Conservation (phyloP, 2,329 filamentous ascomycete species). For the Dothideomycetes sp. region DNA sequence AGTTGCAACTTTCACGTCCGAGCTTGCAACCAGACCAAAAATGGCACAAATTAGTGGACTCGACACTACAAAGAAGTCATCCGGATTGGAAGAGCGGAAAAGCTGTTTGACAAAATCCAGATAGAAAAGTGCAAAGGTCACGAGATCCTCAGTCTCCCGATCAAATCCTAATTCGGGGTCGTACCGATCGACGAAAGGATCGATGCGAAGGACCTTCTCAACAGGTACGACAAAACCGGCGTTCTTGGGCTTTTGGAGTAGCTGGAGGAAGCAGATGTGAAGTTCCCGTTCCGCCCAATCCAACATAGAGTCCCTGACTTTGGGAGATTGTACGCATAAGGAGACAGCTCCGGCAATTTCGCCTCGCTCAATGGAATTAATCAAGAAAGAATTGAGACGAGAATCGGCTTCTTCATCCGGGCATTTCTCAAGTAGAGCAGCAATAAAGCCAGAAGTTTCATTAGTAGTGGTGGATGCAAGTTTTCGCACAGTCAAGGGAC, state of each 20-base stretch:
- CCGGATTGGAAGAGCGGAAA: neutral
- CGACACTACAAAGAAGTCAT: slow-evolving; percentile 1
- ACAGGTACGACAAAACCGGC: slow-evolving; percentile 7
- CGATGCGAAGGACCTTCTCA: neutral
- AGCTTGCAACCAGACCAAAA: slow-evolving; percentile 6
- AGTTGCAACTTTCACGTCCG: slow-evolving; percentile 3
- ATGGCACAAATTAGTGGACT: slow-evolving; percentile 3
- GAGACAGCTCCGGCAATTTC: slow-evolving; percentile 15
- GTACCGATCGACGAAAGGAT: slow-evolving; percentile 6
- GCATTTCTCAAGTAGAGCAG: slow-evolving; percentile 5
- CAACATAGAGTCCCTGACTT: slow-evolving; percentile 15
- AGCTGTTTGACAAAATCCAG: slow-evolving; percentile 9
- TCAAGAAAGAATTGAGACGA: slow-evolving; percentile 12
- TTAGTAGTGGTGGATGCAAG: slow-evolving; percentile 8
- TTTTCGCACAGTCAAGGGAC: slow-evolving; percentile 5
- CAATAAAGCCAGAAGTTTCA: slow-evolving; percentile 9
- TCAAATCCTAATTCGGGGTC: slow-evolving; percentile 3
- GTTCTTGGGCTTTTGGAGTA: slow-evolving; percentile 8
- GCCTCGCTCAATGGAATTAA: slow-evolving; percentile 16
- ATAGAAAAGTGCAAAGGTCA: slow-evolving; percentile 3
- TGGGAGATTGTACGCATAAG: slow-evolving; percentile 16
- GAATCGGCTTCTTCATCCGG: slow-evolving; percentile 13
- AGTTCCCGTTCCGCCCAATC: slow-evolving; percentile 6
- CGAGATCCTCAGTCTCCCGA: slow-evolving; percentile 3
- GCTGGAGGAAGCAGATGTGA: slow-evolving; percentile 6